Conservation (phyloP, 768 basidiomycete genomes). For the Phylloporus arenicola region DNA sequence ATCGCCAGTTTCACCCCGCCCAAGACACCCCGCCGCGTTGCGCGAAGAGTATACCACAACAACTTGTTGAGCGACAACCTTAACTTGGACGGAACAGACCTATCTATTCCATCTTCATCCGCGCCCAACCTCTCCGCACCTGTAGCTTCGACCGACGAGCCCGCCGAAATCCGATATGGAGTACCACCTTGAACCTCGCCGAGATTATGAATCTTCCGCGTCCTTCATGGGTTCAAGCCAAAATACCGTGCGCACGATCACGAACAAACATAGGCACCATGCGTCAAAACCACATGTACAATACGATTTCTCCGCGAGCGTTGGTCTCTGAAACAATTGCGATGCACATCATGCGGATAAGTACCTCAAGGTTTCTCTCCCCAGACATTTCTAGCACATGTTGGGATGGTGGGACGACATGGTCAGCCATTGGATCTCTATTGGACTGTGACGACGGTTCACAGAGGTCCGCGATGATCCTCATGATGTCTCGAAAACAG, state of each 20-base stretch:
- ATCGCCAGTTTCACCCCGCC: constrained; percentile 21
- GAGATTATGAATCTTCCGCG: constrained; percentile 91
- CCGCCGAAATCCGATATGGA: constrained; percentile 93
- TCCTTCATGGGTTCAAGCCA: constrained; percentile 87
- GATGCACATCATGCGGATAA: no score
- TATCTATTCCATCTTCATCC: constrained; percentile 55
- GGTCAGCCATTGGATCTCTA: no score
- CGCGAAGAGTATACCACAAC: constrained; percentile 18
- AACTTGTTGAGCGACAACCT: constrained; percentile 32
- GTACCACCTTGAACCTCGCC: constrained; percentile 87
- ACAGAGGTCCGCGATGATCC: no score
- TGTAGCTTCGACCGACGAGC: constrained; percentile 59
- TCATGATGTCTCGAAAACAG: no score
- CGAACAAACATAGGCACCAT: constrained; percentile 50
- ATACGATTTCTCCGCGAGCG: no score
- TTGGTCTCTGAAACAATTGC: no score
- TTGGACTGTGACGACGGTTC: no score
- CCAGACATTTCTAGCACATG: no score
- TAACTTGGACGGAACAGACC: constrained; percentile 53
- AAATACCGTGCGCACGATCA: constrained; percentile 83
- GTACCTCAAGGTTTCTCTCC: no score
- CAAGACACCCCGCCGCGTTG: constrained; percentile 36
- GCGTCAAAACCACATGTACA: no score
- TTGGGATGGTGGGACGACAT: no score
- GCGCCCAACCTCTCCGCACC: constrained; percentile 55